Base-by-base conservation (phyloP, 345 rosid species). In the Moricandia arvensis region DNA sequence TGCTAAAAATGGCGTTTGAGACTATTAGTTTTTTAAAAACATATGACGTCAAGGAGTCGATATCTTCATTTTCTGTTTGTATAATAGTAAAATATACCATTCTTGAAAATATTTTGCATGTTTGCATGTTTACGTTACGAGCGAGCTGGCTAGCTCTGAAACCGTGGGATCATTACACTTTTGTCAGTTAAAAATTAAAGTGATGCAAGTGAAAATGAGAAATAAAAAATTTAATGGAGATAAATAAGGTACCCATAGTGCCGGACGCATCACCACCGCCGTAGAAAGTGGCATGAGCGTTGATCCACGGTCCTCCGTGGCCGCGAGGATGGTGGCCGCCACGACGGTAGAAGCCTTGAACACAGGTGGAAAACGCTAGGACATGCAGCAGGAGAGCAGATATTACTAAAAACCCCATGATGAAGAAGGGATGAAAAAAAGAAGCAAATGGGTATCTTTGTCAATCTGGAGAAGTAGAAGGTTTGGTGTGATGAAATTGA, bases 211-310 rank as follows among this genome's bases (percentile, higher is more conserved):
- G 33, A 47, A 72, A 51, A 72, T n/a, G 13, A 24, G 15, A 34
- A 5, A 2, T 0, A 11, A 60, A 11, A 60, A 18, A 45, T 62
- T 35, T 11, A 27, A 15, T 15, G 70, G 63, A 73, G 54, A 53
- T 63, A 17, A 26, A 26, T 18, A 31, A 67, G 33, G 31, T 77
- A 87, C 95, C 95, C 91, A 87, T 90, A 26, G 95, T 90, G 16
- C 95, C 95, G 37, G 95, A 90, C 64, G 95, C 95, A 78, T 90
- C 95, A 55, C 89, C 89, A 1, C 90, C 90, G 7, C 95, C 95
- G 59, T 88, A 88, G 78, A 90, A 90, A 58, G 92, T 90, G 59
- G 95, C 95, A 78, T 84, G 95, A 71, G 92, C 95, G 70, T 83
- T 85, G 26, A 34, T 82, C 95, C 95, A 90, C 18, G 86, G 84